Conservation (phyloP, 73 alveolate species). For the Blepharisma japonicum region DNA sequence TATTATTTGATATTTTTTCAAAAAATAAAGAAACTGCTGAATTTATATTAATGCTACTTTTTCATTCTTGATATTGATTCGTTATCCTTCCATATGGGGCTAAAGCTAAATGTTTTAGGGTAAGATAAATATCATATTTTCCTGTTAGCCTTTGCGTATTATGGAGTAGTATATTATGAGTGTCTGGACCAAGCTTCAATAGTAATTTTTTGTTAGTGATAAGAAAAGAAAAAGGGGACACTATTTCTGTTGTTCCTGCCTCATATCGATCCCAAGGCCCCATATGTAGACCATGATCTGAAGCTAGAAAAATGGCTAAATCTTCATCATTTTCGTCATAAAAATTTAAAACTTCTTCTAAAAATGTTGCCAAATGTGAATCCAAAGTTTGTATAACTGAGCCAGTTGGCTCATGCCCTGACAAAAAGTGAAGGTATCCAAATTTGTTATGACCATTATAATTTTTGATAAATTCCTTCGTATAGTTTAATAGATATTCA, state of each 20-base stretch:
- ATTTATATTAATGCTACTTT: not conserved
- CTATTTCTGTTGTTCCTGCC: not conserved
- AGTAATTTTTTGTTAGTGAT: not conserved
- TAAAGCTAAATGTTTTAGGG: slow-evolving; percentile 11
- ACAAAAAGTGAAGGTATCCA: not conserved
- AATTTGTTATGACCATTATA: not conserved
- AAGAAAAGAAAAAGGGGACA: not conserved
- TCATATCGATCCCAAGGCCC: slow-evolving; percentile 3
- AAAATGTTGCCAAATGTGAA: not conserved
- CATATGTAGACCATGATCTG: not conserved
- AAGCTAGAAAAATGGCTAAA: not conserved
- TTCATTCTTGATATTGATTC: not conserved
- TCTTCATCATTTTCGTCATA: not conserved
- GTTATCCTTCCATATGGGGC: slow-evolving; percentile 1
- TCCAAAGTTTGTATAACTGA: not conserved
- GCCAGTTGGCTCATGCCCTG: slow-evolving; percentile 4
- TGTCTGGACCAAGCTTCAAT: not conserved
- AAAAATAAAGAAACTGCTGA: slow-evolving; percentile 9
- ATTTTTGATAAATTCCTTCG: not conserved
- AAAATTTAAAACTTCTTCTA: not conserved
- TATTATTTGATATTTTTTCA: not conserved
- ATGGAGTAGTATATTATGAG: slow-evolving; percentile 14
- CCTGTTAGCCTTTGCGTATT: not conserved
- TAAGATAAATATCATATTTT: not conserved
- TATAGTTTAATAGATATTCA: not conserved